Evolutionary conservation across 257 asterid genomes (phyloP), one percentile per base, ranked within the genome.

Genomic region (Jacaranda copaia): DNA sequence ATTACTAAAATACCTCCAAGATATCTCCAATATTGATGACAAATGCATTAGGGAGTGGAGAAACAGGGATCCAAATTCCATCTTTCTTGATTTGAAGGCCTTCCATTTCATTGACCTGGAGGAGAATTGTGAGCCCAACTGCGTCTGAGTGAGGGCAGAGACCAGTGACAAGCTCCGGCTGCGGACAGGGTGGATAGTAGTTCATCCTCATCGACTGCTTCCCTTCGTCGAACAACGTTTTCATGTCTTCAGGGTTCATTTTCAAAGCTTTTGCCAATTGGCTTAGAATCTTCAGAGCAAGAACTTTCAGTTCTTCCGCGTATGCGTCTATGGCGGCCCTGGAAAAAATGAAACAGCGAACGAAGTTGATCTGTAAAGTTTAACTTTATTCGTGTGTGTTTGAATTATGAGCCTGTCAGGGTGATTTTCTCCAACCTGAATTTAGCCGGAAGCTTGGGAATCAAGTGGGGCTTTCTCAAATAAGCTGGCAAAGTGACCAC

Each of bases 291-390:
- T 88, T 87, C 81, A 74, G 25, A 12, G 84, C 89, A 0, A 91
- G 81, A 3, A 6, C 45, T 55, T 81, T 81, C 75, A 89, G 5
- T 35, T 85, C 89, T 1, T 25, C 53, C 20, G 88, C 67, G 65
- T 91, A 91, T 6, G 68, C 77, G 16, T 91, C 96, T n/a, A 86
- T 74, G 3, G 91, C 82, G 20, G 79, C 87, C 83, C 94, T 91
- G 79, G 14, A 69, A 20, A 9, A 46, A 6, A 53, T 51, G 39
- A 57, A 53, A 18, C 16, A 32, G 20, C 14, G 3, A 12, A n/a
- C 53, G 35, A 52, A 51, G 19, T 5, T 8, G 12, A 39, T 51
- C n/a, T 11, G 62, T 15, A 6, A 5, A 8, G 32, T 25, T 25
- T 25, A 25, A 25, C 2, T 25, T 25, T 25, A 25, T 25, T 25